A percentile compares a stretch with the other conserved stretches of the same genome.
Evolutionary conservation across 345 rosid genomes (phyloP).

Genomic region (Fremontodendron californicum): DNA sequence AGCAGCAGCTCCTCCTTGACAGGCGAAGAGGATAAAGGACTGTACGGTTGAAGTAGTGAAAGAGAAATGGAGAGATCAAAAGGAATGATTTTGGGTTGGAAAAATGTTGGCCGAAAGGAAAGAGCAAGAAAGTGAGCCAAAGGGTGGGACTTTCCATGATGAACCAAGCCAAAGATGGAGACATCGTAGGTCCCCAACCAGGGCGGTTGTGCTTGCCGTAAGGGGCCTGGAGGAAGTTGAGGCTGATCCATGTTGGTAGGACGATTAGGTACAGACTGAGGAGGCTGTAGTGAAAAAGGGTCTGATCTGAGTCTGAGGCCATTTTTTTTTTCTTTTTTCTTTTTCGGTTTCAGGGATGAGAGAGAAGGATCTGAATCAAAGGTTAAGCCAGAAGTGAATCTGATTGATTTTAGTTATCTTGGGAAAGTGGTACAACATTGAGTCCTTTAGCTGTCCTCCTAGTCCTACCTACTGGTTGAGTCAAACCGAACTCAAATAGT

Average conservation of each 20-base stretch:
- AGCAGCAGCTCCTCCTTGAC: constrained; percentile 16
- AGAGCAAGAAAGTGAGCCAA: constrained; percentile 66
- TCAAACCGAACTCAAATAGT: too few species aligned
- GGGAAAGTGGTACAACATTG: not conserved
- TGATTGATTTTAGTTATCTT: not conserved
- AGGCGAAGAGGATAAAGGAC: constrained; percentile 77
- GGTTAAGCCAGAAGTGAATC: not conserved
- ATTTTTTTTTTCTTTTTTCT: not conserved
- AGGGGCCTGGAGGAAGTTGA: constrained; percentile 73
- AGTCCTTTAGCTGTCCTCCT: not conserved
- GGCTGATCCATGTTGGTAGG: constrained; percentile 62
- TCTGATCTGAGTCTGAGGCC: constrained; percentile 50
- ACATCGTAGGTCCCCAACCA: constrained; percentile 86
- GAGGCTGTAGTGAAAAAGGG: constrained; percentile 49
- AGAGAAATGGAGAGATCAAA: constrained; percentile 57
- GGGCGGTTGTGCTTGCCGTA: constrained; percentile 90
- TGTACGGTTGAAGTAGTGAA: constrained; percentile 84
- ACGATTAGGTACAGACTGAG: constrained; percentile 50
- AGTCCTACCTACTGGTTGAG: too few species aligned
- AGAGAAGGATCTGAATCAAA: not conserved
- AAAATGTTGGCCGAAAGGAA: constrained; percentile 60
- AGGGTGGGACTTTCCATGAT: constrained; percentile 89
- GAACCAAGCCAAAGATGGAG: constrained; percentile 83
- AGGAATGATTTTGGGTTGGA: constrained; percentile 52
- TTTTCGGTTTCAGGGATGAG: not conserved